These are phyloP conservation scores for Niebla homalea DNA, from an alignment of 495 filamentous ascomycete species.

Conservation along the genomic window DNA sequence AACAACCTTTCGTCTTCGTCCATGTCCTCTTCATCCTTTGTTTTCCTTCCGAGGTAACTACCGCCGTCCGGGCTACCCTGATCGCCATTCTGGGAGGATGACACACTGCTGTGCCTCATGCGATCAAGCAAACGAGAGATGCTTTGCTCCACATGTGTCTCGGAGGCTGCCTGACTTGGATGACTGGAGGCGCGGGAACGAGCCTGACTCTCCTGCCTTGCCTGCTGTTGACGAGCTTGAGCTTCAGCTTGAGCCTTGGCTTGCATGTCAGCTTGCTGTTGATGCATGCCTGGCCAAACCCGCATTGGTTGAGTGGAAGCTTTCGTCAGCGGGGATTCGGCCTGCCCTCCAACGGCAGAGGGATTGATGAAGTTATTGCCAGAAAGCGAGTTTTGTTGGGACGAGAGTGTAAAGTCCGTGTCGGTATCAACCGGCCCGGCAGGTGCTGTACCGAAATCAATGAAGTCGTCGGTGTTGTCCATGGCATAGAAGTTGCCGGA, in stretches of 20 bases:
- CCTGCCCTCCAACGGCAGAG: conserved; percentile 49
- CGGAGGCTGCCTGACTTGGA: conserved; percentile 24
- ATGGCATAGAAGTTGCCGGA: conserved; percentile 34
- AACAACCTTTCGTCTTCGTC: conserved; percentile 91
- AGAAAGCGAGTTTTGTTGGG: conserved; percentile 27
- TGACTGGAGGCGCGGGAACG: conserved; percentile 10
- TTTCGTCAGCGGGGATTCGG: conserved; percentile 31
- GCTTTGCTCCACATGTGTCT: conserved; percentile 67
- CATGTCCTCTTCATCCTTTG: conserved; percentile 95
- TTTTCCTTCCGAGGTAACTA: conserved; percentile 31
- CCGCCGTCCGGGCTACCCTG: conserved; percentile 29
- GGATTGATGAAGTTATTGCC: conserved; percentile 53
- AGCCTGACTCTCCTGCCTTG: conserved; percentile 19
- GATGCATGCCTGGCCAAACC: conserved; percentile 82
- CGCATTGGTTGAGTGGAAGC: conserved; percentile 45
- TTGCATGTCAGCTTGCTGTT: conserved; percentile 62
- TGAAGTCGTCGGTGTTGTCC: conserved; percentile 35
- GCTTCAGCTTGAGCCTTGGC: conserved; percentile 60
- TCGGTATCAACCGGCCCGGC: conserved; percentile 26
- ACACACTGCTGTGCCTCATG: conserved; percentile 56
- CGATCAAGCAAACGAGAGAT: conserved; percentile 74
- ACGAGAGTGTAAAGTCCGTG: conserved; percentile 48
- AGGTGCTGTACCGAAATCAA: conserved; percentile 44
- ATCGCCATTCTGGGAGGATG: conserved; percentile 37
- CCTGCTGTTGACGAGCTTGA: conserved; percentile 43